These are phyloP conservation scores for Thraustochytrium sp. DNA, from an alignment of 352 stramenopile genomes.

Conservation along the genomic window DNA sequence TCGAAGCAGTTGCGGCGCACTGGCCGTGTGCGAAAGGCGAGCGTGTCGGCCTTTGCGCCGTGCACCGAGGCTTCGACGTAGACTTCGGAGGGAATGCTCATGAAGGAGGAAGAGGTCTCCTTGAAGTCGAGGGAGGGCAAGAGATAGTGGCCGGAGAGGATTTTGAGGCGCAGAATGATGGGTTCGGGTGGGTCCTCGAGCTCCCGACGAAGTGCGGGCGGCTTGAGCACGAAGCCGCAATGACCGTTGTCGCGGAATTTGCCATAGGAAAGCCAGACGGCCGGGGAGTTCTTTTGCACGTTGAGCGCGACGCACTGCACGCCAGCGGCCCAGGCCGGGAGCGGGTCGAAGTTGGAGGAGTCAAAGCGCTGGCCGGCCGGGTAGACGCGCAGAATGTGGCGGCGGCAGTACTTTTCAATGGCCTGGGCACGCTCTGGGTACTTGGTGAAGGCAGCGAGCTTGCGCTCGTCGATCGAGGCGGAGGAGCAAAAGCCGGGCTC, in stretches of 20 bases:
- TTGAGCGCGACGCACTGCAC: slow-evolving; percentile 79
- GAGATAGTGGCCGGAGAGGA: slow-evolving; percentile 53
- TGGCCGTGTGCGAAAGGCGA: slow-evolving; percentile 40
- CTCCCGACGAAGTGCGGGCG: slow-evolving; percentile 45
- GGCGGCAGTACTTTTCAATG: neutral
- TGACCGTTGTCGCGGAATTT: slow-evolving; percentile 73
- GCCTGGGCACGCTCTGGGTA: neutral
- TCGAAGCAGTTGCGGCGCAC: slow-evolving; percentile 59
- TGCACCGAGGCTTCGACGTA: slow-evolving; percentile 52
- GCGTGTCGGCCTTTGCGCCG: slow-evolving; percentile 37
- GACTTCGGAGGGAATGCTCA: slow-evolving; percentile 53
- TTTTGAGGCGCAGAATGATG: slow-evolving; percentile 17
- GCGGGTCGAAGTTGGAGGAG: slow-evolving; percentile 76
- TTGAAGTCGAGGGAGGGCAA: slow-evolving; percentile 48
- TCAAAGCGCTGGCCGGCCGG: slow-evolving; percentile 62
- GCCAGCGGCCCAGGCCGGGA: slow-evolving; percentile 66
- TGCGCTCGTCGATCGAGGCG: slow-evolving; percentile 19
- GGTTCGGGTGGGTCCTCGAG: slow-evolving; percentile 42
- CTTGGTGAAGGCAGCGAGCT: neutral
- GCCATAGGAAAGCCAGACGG: slow-evolving; percentile 69
- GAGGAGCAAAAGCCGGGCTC: slow-evolving; percentile 28
- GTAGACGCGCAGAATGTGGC: slow-evolving; percentile 17
- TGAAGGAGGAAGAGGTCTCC: slow-evolving; percentile 10
- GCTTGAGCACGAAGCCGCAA: slow-evolving; percentile 76
- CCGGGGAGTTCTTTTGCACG: slow-evolving; percentile 68